Percentiles rank a stretch among this genome's conserved stretches.
These are phyloP conservation scores for Periconia macrospinosa DNA, from an alignment of 2,329 filamentous ascomycete genomes.

Conservation along the genomic window DNA sequence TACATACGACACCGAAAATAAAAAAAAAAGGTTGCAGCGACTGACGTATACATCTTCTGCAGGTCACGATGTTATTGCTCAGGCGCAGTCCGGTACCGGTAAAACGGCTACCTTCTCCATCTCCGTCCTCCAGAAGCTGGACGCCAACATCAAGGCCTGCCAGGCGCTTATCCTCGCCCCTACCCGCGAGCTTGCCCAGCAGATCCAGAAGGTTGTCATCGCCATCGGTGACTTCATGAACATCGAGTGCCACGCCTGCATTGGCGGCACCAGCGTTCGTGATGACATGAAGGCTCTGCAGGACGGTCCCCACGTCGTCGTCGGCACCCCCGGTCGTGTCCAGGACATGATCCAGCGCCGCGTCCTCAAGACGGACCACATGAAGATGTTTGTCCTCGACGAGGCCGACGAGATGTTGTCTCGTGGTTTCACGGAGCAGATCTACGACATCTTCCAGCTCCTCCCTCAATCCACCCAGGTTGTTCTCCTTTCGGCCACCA, in stretches of 20 bases:
- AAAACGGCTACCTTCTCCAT: conserved; percentile 99
- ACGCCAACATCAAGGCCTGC: conserved; percentile 90
- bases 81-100: conserved; percentile 99
- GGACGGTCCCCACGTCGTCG: conserved; percentile 94
- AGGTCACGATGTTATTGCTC: conserved; percentile 97
- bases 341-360: conserved; percentile 99
- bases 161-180: conserved; percentile 98
- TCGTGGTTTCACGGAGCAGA: conserved; percentile 99
- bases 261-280: conserved; percentile 96
- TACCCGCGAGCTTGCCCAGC: conserved; percentile 96
- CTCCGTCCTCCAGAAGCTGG: conserved; percentile 98
- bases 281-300: conserved; percentile 98
- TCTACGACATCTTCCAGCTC: conserved; percentile 99
- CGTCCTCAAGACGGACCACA: conserved; percentile 92
- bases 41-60: not conserved
- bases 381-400: conserved; percentile 99
- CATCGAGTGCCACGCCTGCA: conserved; percentile 98
- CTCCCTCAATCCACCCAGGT: conserved; percentile 98
- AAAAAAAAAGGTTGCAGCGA: not conserved
- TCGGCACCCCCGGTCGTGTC: conserved; percentile 97
- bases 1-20: not conserved
- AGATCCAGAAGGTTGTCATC: conserved; percentile 99
- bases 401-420: conserved; percentile 99
- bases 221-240: conserved; percentile 99
- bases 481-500: conserved; percentile 95